Conservation (phyloP, 306 rosid genomes). For the Castanea sativa region DNA sequence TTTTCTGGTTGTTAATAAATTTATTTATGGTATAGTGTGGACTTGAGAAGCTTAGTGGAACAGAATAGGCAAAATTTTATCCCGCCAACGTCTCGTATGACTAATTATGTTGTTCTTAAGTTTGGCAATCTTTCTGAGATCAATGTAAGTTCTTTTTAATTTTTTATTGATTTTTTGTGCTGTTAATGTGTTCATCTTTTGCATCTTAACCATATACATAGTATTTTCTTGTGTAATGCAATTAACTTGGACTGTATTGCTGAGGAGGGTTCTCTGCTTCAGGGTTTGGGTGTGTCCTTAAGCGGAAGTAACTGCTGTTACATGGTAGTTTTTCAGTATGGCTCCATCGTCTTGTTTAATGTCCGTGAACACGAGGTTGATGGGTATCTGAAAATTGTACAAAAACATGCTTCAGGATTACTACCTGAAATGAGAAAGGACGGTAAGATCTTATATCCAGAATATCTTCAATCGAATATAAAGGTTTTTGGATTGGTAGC, state of each 20-base stretch:
- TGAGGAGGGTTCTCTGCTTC: slow-evolving; percentile 32
- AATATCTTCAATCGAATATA: not conserved
- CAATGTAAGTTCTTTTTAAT: slow-evolving; percentile 40
- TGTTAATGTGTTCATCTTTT: not conserved
- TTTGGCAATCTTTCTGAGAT: slow-evolving; percentile 63
- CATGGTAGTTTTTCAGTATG: slow-evolving; percentile 97
- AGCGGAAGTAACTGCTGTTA: slow-evolving; percentile 70
- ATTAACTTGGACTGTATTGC: slow-evolving; percentile 4
- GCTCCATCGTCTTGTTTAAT: slow-evolving; percentile 88
- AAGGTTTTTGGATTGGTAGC: not conserved
- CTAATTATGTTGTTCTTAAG: slow-evolving; percentile 82
- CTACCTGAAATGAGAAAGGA: slow-evolving; percentile 98
- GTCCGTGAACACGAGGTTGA: slow-evolving; percentile 73
- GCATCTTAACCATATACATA: not conserved
- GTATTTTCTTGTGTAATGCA: not conserved
- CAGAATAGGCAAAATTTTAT: slow-evolving; percentile 81
- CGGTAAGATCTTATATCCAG: slow-evolving; percentile 51
- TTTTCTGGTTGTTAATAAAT: not conserved
- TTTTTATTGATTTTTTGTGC: not conserved
- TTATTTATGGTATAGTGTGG: slow-evolving; percentile 63
- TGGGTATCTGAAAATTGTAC: slow-evolving; percentile 68
- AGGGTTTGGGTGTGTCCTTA: slow-evolving; percentile 63
- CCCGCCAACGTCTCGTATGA: slow-evolving; percentile 86
- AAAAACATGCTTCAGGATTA: slow-evolving; percentile 76
- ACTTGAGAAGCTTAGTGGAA: slow-evolving; percentile 87